Percentiles rank a stretch among this genome's conserved stretches.
Conservation (phyloP, 2,329 filamentous ascomycete genomes). For the Aspergillus piperis region DNA sequence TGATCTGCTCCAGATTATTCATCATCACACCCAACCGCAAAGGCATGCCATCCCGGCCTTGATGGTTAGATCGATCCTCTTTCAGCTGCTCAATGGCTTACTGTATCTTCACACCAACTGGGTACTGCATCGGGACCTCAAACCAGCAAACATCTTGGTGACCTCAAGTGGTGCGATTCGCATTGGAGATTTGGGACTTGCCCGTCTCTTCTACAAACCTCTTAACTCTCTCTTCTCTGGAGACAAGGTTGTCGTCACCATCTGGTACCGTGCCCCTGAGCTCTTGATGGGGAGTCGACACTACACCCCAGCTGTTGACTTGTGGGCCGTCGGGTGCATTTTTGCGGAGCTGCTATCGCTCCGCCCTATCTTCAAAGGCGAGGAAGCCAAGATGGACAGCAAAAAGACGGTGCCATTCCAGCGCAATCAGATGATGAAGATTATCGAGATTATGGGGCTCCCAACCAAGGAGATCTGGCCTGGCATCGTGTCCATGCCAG, state of each 20-base stretch:
- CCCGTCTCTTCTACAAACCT: slow-evolving; percentile 90
- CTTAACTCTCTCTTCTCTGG: slow-evolving; percentile 87
- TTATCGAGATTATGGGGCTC: slow-evolving; percentile 92
- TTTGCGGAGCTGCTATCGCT: slow-evolving; percentile 91
- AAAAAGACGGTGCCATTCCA: slow-evolving; percentile 98
- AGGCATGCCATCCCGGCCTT: slow-evolving; percentile 83
- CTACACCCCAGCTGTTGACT: slow-evolving; percentile 94
- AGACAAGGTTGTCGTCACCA: slow-evolving; percentile 97
- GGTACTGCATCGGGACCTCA: slow-evolving; percentile 95
- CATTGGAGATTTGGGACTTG: slow-evolving; percentile 91
- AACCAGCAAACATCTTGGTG: slow-evolving; percentile 98
- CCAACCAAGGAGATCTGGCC: slow-evolving; percentile 90
- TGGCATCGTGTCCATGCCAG: slow-evolving; percentile 78
- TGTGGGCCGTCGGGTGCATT: slow-evolving; percentile 98
- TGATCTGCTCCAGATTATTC: slow-evolving; percentile 95
- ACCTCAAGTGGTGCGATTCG: slow-evolving; percentile 87
- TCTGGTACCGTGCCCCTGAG: slow-evolving; percentile 97
- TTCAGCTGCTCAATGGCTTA: slow-evolving; percentile 90
- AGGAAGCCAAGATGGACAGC: slow-evolving; percentile 97
- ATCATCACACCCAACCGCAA: slow-evolving; percentile 90
- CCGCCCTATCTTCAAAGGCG: slow-evolving; percentile 94
- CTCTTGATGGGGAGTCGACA: slow-evolving; percentile 89
- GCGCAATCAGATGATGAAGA: slow-evolving; percentile 98
- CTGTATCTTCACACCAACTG: slow-evolving; percentile 95
- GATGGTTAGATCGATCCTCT: slow-evolving; percentile 92